A percentile compares a stretch with the other conserved stretches of the same genome.
phyloP scores from a whole-genome alignment of 305 asterid species.

The Rubia peregrina region DNA sequence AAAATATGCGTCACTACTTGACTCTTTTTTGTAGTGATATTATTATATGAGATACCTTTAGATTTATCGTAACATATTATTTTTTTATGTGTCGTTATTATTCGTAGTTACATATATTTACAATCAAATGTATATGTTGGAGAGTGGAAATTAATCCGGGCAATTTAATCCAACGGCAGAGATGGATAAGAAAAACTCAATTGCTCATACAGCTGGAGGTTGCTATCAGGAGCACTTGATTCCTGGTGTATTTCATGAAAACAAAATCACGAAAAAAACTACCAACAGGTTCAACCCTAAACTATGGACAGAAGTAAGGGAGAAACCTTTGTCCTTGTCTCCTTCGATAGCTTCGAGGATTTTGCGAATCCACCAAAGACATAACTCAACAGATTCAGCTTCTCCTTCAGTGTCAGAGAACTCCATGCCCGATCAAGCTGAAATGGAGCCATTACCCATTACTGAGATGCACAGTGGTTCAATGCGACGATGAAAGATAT shows the following conservation, averaged over 20 bases:
- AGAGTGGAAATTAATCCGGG: too few relatives aligned
- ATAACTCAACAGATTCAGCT: conserved; percentile 47
- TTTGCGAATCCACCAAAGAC: conserved; percentile 61
- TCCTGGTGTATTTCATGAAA: conserved; percentile 29
- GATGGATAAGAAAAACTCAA: conserved; percentile 74
- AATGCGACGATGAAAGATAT: background rate
- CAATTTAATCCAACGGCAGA: conserved; percentile 35
- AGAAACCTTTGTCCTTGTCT: conserved; percentile 36
- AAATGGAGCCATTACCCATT: conserved; percentile 7
- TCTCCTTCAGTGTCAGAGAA: conserved; percentile 69
- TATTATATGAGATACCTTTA: too few relatives aligned
- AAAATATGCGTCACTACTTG: too few relatives aligned
- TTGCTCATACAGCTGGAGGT: conserved; percentile 60
- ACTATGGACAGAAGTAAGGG: conserved; percentile 2
- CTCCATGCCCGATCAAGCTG: conserved; percentile 96
- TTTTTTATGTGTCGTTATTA: too few relatives aligned
- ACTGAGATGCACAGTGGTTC: background rate
- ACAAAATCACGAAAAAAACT: background rate
- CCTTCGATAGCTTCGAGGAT: conserved; percentile 37
- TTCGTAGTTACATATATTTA: too few relatives aligned
- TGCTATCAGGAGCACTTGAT: conserved; percentile 35
- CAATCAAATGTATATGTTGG: too few relatives aligned
- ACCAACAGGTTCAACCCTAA: background rate
- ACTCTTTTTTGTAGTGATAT: too few relatives aligned
- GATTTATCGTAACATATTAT: too few relatives aligned